Conservation (phyloP, 2,329 filamentous ascomycete species). For the Fusarium buxicola region DNA sequence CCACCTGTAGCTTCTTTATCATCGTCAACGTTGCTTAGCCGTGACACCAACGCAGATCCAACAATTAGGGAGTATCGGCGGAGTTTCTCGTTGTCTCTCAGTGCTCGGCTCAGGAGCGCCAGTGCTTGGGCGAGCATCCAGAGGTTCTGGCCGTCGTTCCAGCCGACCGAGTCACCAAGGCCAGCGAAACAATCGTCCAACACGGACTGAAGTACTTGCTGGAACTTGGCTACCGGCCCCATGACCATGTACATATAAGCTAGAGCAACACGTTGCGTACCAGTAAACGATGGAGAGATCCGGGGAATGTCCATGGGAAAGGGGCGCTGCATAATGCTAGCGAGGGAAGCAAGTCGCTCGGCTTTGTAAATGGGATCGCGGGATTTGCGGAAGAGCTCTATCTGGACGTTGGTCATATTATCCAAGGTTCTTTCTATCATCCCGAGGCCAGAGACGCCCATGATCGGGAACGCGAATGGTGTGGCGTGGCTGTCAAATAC, state of each 20-base stretch:
- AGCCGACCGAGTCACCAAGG: background rate
- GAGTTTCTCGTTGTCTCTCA: background rate
- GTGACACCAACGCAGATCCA: background rate
- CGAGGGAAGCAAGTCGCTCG: background rate
- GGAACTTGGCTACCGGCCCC: constrained; percentile 6
- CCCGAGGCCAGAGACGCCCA: accelerated
- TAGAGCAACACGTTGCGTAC: background rate
- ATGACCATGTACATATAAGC: constrained; percentile 19
- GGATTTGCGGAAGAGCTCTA: constrained; percentile 15
- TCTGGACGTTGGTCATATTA: background rate
- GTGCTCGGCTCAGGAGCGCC: background rate
- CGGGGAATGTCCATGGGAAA: background rate
- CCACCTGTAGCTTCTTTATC: background rate
- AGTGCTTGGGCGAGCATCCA: background rate
- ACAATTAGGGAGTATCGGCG: background rate
- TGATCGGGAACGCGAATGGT: background rate
- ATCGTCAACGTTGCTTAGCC: background rate
- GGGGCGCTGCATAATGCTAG: background rate
- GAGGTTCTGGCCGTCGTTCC: background rate
- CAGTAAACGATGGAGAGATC: background rate
- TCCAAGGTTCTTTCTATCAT: background rate
- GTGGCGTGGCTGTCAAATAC: constrained; percentile 32
- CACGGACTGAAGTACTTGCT: background rate
- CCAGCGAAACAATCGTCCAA: background rate
- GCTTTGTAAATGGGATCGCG: background rate